Evolutionary conservation across 495 filamentous ascomycete species (phyloP).

Genomic region (Eremomyces bilateralis): DNA sequence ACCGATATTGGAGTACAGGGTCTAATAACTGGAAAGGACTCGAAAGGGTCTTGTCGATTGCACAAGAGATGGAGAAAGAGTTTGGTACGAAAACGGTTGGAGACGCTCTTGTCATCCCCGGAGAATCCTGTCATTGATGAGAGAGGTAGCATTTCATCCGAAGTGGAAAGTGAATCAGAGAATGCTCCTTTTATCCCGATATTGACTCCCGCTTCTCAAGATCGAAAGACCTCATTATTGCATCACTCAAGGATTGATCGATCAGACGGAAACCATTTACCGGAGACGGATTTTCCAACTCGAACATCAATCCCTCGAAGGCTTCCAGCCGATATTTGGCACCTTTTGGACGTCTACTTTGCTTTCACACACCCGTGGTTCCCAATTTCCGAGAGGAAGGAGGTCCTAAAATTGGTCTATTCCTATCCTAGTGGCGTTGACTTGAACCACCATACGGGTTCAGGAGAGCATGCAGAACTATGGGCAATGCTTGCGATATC

Average conservation of each 20-base stretch:
- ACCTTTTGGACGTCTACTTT: conserved; percentile 49
- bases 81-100: conserved; percentile 13
- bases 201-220: no score
- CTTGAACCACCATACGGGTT: no score
- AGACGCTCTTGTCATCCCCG: conserved; percentile 11
- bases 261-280: conserved; percentile 6
- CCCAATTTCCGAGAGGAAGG: conserved; percentile 48
- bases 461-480: conserved; percentile 34
- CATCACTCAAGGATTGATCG: conserved; percentile 5
- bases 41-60: conserved; percentile 10
- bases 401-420: conserved; percentile 32
- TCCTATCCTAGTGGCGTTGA: no score
- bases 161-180: background rate
- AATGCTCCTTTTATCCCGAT: no score
- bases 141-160: no score
- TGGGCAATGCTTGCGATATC: conserved; percentile 41
- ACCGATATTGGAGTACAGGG: conserved; percentile 1
- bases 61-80: conserved; percentile 16
- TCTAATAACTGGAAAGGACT: conserved; percentile 11
- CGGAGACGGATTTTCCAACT: conserved; percentile 15
- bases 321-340: conserved; percentile 39
- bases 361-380: conserved; percentile 53
- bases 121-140: background rate
- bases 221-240: no score
- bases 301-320: background rate